Evolutionary conservation across 2,329 filamentous ascomycete genomes (phyloP), one percentile per base, ranked within the genome.

Genomic region (Arthrobotrys musiformis): DNA sequence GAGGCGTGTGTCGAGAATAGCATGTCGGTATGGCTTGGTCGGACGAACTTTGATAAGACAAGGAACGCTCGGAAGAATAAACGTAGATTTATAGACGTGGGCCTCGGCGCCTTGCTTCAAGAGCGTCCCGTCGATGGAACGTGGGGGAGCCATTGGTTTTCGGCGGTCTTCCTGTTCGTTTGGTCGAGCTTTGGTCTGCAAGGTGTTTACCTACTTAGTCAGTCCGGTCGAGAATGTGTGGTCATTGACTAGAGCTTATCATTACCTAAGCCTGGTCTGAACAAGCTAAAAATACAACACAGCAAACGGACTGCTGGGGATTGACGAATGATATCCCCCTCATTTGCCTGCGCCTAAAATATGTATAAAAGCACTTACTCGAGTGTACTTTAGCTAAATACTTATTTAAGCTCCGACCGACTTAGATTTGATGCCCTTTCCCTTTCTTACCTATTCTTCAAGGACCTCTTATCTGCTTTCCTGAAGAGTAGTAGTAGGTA

Each of bases 71-170:
- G 92, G 88, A 0, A 87, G 83, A 67, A 97, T 90, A 85, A 93
- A 96, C 68, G 89, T 90, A 17, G 93, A 94, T 83, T 90, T 91
- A 89, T 96, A 98, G 82, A 99, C 89, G 79, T 94, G 93, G 76
- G 93, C 94, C 88, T 99, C 95, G 82, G 95, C 95, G 85, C 95
- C 95, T 87, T 98, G 95, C 70, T 93, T 91, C 81, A 98, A 89
- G 82, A 97, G 91, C 58, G 83, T 84, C 79, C 93, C 89, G 58
- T 88, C 84, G 80, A 86, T 83, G 42, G 89, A 24, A 15, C 44
- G 42, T 19, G 28, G 19, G 33, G 33, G 33, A 2, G 56, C 22
- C 46, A 62, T 62, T n/a, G 52, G 8, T 7, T 19, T 22, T 11
- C 11, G 60, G 35, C n/a, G 17, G 13, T 40, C 4, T 40, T 37